Conservation (phyloP, 495 filamentous ascomycete species). For the Penicillium coprophilum region DNA sequence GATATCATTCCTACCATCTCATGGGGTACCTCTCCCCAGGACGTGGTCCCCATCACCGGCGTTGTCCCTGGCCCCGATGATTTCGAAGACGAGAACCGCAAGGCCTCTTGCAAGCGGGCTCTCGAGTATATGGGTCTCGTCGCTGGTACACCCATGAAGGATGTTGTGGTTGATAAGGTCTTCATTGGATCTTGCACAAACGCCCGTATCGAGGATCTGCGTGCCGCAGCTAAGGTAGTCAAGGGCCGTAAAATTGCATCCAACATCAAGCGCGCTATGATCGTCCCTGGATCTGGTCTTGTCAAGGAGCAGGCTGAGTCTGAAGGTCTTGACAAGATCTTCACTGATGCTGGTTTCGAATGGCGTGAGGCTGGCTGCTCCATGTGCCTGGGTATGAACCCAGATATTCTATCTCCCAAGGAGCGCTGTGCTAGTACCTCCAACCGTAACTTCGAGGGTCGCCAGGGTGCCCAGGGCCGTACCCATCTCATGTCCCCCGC, state of each 20-base stretch:
- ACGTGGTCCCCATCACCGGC: constrained; percentile 90
- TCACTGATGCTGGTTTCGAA: constrained; percentile 89
- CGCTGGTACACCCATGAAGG: constrained; percentile 83
- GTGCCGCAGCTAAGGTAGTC: constrained; percentile 80
- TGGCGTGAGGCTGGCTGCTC: constrained; percentile 98
- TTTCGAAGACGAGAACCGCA: constrained; percentile 74
- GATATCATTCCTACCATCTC: constrained; percentile 93
- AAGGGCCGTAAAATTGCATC: constrained; percentile 79
- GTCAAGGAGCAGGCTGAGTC: constrained; percentile 91
- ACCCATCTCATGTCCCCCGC: constrained; percentile 97
- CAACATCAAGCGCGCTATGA: constrained; percentile 91
- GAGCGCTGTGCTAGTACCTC: constrained; percentile 94
- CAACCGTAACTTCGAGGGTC: constrained; percentile 97
- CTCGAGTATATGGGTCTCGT: constrained; percentile 95
- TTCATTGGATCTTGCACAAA: constrained; percentile 99
- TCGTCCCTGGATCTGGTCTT: constrained; percentile 92
- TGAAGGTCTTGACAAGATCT: constrained; percentile 91
- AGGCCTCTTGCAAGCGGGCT: constrained; percentile 72
- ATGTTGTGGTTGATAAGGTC: constrained; percentile 87
- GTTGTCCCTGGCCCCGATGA: constrained; percentile 85
- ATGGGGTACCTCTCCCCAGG: constrained; percentile 96
- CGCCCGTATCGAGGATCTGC: constrained; percentile 92
- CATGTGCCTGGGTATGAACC: constrained; percentile 99
- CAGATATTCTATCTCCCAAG: constrained; percentile 90
- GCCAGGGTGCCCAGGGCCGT: constrained; percentile 88